phyloP scores from a whole-genome alignment of 768 basidiomycete genomes.

The Kwoniella sp. region DNA sequence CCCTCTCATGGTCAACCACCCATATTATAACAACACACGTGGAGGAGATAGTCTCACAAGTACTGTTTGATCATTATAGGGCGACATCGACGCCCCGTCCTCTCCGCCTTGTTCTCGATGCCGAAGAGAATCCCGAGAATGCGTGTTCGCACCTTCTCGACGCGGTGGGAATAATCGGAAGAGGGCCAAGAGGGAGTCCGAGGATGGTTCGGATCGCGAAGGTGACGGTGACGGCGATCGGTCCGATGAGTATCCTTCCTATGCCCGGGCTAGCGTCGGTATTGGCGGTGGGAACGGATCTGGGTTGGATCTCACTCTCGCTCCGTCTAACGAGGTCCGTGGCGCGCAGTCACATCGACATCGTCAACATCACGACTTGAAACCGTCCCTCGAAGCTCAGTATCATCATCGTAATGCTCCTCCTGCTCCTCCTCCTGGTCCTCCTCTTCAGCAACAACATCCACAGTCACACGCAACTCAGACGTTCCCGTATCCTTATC shows the following conservation, averaged over 20 bases:
- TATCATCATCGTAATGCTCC: no score
- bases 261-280: not conserved
- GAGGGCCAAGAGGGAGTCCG: constrained; percentile 17
- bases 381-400: not conserved
- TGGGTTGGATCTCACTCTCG: not conserved
- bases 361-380: not conserved
- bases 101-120: constrained; percentile 51
- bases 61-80: no score
- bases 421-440: no score
- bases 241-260: not conserved
- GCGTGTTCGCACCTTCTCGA: constrained; percentile 49
- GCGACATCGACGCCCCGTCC: constrained; percentile 51
- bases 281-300: not conserved
- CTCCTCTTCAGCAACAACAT: not conserved
- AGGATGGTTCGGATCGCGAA: constrained; percentile 6
- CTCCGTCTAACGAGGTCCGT: not conserved
- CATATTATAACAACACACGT: no score
- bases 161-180: constrained; percentile 48
- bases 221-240: not conserved
- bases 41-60: no score
- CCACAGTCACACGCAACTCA: not conserved
- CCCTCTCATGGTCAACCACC: no score
- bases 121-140: constrained; percentile 50
- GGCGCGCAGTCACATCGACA: not conserved
- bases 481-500: constrained; percentile 21